Base-by-base conservation (phyloP, 139 green algal species). In the Zygnema cylindricum region DNA sequence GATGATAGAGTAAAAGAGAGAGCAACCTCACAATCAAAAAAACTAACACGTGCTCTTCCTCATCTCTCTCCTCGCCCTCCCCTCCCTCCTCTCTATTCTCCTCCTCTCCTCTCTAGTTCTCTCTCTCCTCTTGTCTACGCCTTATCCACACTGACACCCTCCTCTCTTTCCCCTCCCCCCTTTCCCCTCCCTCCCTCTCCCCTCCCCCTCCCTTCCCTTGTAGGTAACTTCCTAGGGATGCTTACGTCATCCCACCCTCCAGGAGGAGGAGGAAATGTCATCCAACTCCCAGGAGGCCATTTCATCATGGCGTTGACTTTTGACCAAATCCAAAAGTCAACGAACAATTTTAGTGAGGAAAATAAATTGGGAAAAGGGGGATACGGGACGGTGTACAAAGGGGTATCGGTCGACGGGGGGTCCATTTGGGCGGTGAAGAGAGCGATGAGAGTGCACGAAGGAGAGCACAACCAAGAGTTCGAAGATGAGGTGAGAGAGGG, bases 351-450 rank as follows among this genome's bases (percentile, higher is more conserved):
- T 35, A 81, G 40, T 35, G n/a, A 82, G 23, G 49, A 43, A n/a
- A 87, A 83, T 36, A 57, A 82, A 42, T 3, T 87, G 30, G 82
- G 82, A 43, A 43, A 87, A 43, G 82, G 82, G 33, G 82, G 40
- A 43, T 87, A 82, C 30, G 82, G 40, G 16, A 40, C 33, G 2
- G 82, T 87, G 2, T 87, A 83, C 55, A 49, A 16, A 63, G 49
- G 49, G 49, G 16, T 16, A 25, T 7, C 49, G 7, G 7, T 16
- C 49, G 49, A 63, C 69, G 76, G 49, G 7, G 76, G 49, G 7
- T 63, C 49, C 49, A 16, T 63, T 63, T 63, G 49, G 49, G 49
- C 49, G 49, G 49, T 63, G 7, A 63, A 63, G 49, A 63, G 49
- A 63, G 49, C 49, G 49, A 7, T 63, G 49, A 7, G 49, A 63